Evolutionary conservation across 192 early-diverging fungal genomes (phyloP).

Genomic region (Rhizoclosmatium sp.): DNA sequence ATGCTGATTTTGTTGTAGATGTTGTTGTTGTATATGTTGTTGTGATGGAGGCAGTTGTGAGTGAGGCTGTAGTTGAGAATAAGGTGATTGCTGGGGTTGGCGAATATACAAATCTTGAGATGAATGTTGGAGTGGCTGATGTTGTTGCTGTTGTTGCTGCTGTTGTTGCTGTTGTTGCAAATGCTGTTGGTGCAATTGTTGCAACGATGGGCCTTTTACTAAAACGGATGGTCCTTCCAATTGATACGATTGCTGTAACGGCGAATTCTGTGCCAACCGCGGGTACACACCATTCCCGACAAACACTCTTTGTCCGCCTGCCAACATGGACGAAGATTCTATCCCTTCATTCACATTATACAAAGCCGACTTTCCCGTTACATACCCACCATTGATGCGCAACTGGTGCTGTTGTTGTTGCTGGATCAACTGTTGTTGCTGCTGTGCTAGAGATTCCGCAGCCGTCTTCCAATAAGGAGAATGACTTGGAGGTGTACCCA

Average conservation of each 20-base stretch:
- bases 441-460: slow-evolving; percentile 18
- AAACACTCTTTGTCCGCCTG: background rate
- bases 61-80: background rate
- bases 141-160: background rate
- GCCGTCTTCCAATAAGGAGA: slow-evolving; percentile 43
- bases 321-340: background rate
- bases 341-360: background rate
- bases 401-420: background rate
- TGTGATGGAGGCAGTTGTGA: too few relatives aligned
- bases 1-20: background rate
- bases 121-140: background rate
- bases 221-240: slow-evolving; percentile 12
- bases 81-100: background rate
- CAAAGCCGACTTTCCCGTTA: background rate
- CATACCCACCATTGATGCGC: background rate
- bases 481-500: slow-evolving; percentile 27
- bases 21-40: background rate
- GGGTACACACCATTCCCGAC: background rate
- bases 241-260: slow-evolving; percentile 11
- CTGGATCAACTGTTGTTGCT: slow-evolving; percentile 18
- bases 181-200: too few relatives aligned
- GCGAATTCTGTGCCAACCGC: slow-evolving; percentile 8
- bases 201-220: slow-evolving; percentile 7
- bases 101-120: background rate
- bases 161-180: too few relatives aligned